Base-by-base conservation (phyloP, 441 rosid genomes). In the Populus hybrid region DNA sequence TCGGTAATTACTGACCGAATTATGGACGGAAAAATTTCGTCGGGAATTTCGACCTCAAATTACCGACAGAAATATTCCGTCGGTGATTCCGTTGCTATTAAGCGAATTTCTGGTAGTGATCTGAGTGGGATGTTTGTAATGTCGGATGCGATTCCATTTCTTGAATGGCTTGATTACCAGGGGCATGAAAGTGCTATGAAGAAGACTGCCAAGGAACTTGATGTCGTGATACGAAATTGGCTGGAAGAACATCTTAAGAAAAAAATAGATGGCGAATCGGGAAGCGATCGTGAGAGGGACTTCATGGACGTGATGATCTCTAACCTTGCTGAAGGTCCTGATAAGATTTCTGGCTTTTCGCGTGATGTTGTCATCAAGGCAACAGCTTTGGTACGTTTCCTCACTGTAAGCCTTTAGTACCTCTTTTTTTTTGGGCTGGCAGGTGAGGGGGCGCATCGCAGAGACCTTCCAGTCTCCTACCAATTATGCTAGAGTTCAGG, bases 291-390 rank as follows among this genome's bases (percentile, higher is more conserved):
- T 46, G 83, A 72, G 14, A 12, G 34, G 7, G 84, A 88, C 81
- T 83, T 92, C 83, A 86, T 88, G 87, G 96, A 89, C 73, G 79
- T 83, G 10, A 35, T 89, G 82, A 76, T 92, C 0, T 73, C 83
- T 1, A 84, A 79, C 64, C 69, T 92, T 6, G 83, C 84, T 0
- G 86, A 88, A 57, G 86, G 80, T 67, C 76, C 68, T 42, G 80
- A 40, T 40, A 11, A 83, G n/a, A 75, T 85, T 12, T 77, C 79
- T 54, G 89, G 88, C 26, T 88, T 85, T 76, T 79, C 76, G 0
- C 87, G 87, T 0, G 87, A 89, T 59, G 73, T 76, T 16, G 57
- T 85, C 70, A 65, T 92, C 70, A 92, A 92, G 81, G 94, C 97
- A 26, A 92, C 90, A 30, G 69, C 82, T 76, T 12, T 88, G 83